These are phyloP conservation scores for Theobroma grandiflorum DNA, from an alignment of 441 rosid species.

Conservation along the genomic window DNA sequence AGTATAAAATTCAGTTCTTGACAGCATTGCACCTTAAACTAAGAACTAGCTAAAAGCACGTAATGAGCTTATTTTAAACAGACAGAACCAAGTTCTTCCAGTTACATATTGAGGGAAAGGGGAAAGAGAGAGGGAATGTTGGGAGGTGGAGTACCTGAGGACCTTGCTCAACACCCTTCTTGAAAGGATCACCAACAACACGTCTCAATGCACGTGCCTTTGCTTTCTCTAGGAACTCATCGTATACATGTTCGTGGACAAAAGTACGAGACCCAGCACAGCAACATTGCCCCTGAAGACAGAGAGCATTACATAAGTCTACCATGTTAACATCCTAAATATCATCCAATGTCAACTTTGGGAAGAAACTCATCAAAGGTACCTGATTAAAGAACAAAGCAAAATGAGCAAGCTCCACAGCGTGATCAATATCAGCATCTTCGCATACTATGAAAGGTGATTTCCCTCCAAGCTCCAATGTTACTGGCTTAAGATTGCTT, in stretches of 20 bases:
- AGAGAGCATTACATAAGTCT: conserved; percentile 13
- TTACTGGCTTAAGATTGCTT: conserved; percentile 77
- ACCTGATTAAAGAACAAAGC: conserved; percentile 84
- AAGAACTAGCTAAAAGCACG: neutral
- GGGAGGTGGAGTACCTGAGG: conserved; percentile 59
- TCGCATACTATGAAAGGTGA: conserved; percentile 77
- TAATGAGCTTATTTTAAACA: neutral
- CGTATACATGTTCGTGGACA: conserved; percentile 73
- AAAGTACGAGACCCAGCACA: conserved; percentile 80
- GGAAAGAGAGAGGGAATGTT: neutral
- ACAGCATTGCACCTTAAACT: neutral
- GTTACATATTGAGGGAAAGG: neutral
- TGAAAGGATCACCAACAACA: conserved; percentile 79
- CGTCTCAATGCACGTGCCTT: conserved; percentile 68
- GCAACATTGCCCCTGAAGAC: conserved; percentile 76
- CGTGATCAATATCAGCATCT: conserved; percentile 70
- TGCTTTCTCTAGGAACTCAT: conserved; percentile 76
- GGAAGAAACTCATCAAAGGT: neutral
- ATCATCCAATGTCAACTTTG: neutral
- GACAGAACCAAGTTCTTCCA: neutral
- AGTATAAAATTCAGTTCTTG: neutral
- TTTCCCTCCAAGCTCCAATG: conserved; percentile 80
- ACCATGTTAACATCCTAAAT: neutral
- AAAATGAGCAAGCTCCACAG: conserved; percentile 73
- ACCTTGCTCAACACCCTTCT: conserved; percentile 70